These are phyloP conservation scores for Cyberlindnera suaveolens DNA, from an alignment of 805 yeast genomes.

Conservation along the genomic window DNA sequence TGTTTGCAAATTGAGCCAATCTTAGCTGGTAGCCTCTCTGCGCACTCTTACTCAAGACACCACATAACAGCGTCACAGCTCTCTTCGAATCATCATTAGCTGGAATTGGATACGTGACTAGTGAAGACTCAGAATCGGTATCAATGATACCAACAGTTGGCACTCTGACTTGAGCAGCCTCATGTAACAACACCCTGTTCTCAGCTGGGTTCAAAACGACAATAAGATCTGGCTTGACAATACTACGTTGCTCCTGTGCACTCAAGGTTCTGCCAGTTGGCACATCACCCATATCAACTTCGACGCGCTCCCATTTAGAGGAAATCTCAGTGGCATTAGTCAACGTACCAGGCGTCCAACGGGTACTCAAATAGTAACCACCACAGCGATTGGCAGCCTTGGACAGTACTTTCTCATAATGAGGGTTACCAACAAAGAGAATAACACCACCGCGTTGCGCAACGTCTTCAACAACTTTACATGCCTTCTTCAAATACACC, in stretches of 20 bases:
- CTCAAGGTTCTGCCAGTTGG: slow-evolving; percentile 56
- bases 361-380: slow-evolving; percentile 75
- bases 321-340: slow-evolving; percentile 74
- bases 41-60: slow-evolving; percentile 82
- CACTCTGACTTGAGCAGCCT: slow-evolving; percentile 73
- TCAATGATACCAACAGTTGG: slow-evolving; percentile 94
- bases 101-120: slow-evolving; percentile 91
- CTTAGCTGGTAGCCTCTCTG: slow-evolving; percentile 55
- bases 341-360: slow-evolving; percentile 94
- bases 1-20: slow-evolving; percentile 10
- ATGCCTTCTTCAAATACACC: slow-evolving; percentile 68
- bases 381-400: slow-evolving; percentile 71
- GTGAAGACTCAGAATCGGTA: slow-evolving; percentile 85
- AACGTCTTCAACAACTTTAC: slow-evolving; percentile 78
- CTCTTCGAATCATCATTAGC: slow-evolving; percentile 91
- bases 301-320: slow-evolving; percentile 56
- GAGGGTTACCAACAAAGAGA: slow-evolving; percentile 77
- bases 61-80: slow-evolving; percentile 71
- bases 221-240: slow-evolving; percentile 84
- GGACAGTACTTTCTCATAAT: slow-evolving; percentile 66
- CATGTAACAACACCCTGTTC: slow-evolving; percentile 71
- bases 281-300: slow-evolving; percentile 67
- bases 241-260: slow-evolving; percentile 40
- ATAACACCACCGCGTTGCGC: slow-evolving; percentile 81
- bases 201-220: slow-evolving; percentile 85